Percentiles rank a stretch among this genome's conserved stretches.
These are phyloP conservation scores for Pyrus communis DNA, from an alignment of 306 rosid species.

Conservation along the genomic window DNA sequence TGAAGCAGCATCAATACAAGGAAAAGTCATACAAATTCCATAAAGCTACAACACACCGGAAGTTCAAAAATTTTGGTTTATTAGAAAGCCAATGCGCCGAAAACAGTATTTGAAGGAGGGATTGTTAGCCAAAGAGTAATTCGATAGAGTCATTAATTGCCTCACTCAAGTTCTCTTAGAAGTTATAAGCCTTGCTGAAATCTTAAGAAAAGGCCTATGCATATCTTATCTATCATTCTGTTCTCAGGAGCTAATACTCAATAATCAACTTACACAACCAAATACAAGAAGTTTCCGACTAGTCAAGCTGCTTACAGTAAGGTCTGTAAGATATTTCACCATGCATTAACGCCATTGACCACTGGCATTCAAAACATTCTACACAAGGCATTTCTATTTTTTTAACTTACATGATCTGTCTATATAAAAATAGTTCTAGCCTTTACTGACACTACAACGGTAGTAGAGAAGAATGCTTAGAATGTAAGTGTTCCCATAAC, in stretches of 20 bases:
- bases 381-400: background rate
- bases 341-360: background rate
- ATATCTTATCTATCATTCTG: background rate
- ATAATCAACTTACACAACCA: background rate
- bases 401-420: background rate
- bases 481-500: background rate
- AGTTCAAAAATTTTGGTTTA: background rate
- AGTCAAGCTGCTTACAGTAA: background rate
- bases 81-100: background rate
- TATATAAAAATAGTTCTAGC: background rate
- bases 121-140: background rate
- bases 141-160: background rate
- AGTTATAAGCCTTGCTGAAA: background rate
- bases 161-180: background rate
- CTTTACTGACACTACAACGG: background rate
- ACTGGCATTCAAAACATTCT: background rate
- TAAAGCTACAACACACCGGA: background rate
- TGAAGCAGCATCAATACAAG: slow-evolving; percentile 20
- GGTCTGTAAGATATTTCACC: background rate
- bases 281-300: background rate
- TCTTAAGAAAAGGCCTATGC: background rate
- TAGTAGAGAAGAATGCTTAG: background rate
- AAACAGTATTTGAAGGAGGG: background rate
- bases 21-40: background rate
- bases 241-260: background rate